Conservation (phyloP, 148 eudicot genomes). For the Arctostaphylos glauca region DNA sequence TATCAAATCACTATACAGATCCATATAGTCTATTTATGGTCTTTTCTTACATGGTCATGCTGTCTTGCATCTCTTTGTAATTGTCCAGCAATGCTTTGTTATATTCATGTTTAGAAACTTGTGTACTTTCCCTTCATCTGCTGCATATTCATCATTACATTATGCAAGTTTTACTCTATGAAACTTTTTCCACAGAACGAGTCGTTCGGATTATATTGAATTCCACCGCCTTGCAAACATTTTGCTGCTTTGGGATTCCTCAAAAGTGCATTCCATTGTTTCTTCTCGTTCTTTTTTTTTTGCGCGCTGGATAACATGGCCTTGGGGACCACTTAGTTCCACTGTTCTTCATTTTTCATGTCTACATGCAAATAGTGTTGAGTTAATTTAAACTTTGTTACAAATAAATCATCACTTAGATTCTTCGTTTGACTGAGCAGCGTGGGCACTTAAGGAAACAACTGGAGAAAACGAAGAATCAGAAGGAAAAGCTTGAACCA, state of each 20-base stretch:
- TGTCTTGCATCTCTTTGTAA: slow-evolving; percentile 1
- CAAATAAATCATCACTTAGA: neutral
- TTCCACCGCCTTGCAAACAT: neutral
- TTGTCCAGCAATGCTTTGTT: slow-evolving; percentile 7
- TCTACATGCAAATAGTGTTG: neutral
- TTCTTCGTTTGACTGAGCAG: slow-evolving; percentile 38
- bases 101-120: neutral
- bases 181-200: neutral
- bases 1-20: slow-evolving; percentile 1
- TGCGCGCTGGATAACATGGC: neutral
- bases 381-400: neutral
- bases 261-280: neutral
- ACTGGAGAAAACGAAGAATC: slow-evolving; percentile 79
- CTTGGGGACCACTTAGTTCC: neutral
- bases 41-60: neutral
- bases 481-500: slow-evolving; percentile 93
- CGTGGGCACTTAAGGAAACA: slow-evolving; percentile 87
- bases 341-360: neutral
- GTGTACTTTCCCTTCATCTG: neutral
- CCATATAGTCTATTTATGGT: neutral
- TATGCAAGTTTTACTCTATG: neutral
- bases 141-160: neutral
- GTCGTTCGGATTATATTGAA: neutral
- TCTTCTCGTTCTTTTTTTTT: neutral
- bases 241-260: neutral